Evolutionary conservation across 495 filamentous ascomycete genomes (phyloP).

Genomic region (Lepidopterella palustris): DNA sequence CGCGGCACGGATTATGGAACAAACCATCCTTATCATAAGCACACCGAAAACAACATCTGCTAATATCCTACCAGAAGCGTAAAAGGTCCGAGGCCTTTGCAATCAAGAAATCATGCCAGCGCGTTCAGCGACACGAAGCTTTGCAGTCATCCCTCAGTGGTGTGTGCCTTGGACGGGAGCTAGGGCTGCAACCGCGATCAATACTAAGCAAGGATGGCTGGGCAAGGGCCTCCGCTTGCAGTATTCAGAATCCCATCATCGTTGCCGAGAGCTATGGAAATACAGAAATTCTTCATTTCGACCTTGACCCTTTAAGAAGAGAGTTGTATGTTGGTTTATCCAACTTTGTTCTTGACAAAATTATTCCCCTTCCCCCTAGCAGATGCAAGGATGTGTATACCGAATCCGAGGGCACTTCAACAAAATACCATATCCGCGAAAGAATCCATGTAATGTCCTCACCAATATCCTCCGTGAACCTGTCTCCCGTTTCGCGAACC

Average conservation of each 20-base stretch:
- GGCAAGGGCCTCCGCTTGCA: background rate
- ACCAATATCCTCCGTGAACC: constrained; percentile 11
- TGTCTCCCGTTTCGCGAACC: constrained; percentile 5
- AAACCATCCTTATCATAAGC: background rate
- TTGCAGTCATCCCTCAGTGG: background rate
- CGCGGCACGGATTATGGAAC: too few species aligned
- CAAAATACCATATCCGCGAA: background rate
- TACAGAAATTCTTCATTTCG: background rate
- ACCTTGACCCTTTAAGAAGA: background rate
- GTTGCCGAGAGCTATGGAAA: too few species aligned
- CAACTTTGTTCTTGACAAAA: background rate
- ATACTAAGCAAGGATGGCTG: background rate
- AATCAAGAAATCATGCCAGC: background rate
- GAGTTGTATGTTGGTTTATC: background rate
- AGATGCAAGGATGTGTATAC: background rate
- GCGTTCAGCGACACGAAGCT: background rate
- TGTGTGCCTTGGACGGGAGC: background rate
- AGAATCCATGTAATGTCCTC: background rate
- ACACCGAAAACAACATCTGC: background rate
- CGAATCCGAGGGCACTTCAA: background rate
- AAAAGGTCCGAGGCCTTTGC: background rate
- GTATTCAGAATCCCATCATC: background rate
- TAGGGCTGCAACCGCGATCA: background rate
- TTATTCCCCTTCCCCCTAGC: background rate
- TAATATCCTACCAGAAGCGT: background rate